Base-by-base conservation (phyloP, 2,329 filamentous ascomycete species). In the Arthrobotrys pseudoclavata region DNA sequence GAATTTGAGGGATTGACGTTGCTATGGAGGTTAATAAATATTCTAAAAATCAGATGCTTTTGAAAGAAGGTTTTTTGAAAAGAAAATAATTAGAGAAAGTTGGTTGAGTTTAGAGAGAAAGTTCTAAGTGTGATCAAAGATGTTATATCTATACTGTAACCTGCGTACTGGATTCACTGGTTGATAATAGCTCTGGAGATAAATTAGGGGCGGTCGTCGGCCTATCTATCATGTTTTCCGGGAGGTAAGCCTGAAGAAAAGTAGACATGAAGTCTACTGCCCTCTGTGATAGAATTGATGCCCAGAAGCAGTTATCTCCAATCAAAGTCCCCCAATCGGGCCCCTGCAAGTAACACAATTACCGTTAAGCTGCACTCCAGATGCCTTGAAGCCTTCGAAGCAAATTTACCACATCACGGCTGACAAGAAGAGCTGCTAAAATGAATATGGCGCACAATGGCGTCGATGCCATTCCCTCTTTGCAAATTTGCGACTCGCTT, bases 1-100 rank as follows among this genome's bases (percentile, higher is more conserved):
- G 50, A 18, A 53, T 53, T 10, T 53, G 50, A 3, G 50, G 50
- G n/a, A 53, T 53, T 18, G 50, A n/a, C 50, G 34, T 53, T 53
- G 26, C 10, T 6, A n/a, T n/a, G n/a, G 13, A 40, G 13, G 12
- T 40, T 40, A 3, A n/a, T 52, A 29, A 26, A 52, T 13, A n/a
- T 52, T 24, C 1, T 24, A 18, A 4, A 12, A 12, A 13, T 13
- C 12, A 12, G 34, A 13, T 7, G 6, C 7, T 31, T 31, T 31
- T 31, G 29, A 31, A 31, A 31, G 29, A 31, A 37, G 34, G 12
- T 40, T 15, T 15, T 13, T 34, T 34, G 31, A 34, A 34, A 34
- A 10, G 7, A 9, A 34, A 9, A 9, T 5, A 34, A n/a, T n/a
- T n/a, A n/a, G n/a, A n/a, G n/a, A n/a, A n/a, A n/a, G n/a, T n/a